Evolutionary conservation across 1,284 basidiomycete genomes (phyloP).

Genomic region (Volvariella surrecta): DNA sequence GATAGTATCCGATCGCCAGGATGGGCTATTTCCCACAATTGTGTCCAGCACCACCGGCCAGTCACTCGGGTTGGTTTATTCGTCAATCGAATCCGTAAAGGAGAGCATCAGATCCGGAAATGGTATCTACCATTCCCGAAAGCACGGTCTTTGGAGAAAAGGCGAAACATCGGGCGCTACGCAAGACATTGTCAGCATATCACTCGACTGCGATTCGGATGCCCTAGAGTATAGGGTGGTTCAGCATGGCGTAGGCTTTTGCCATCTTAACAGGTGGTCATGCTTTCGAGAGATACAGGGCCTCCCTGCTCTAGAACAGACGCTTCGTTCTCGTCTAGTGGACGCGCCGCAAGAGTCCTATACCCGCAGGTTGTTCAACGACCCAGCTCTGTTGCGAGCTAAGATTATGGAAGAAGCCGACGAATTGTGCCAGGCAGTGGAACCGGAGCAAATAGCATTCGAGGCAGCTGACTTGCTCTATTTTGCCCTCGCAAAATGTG

Average conservation of each 20-base stretch:
- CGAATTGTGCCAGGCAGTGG: conserved; percentile 84
- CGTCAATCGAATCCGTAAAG: conserved; percentile 82
- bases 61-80: conserved; percentile 93
- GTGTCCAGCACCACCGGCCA: conserved; percentile 72
- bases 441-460: conserved; percentile 84
- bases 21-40: conserved; percentile 90
- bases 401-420: conserved; percentile 99
- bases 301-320: conserved; percentile 77
- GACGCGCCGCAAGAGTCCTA: conserved; percentile 89
- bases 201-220: conserved; percentile 91
- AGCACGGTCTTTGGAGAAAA: conserved; percentile 95
- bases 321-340: conserved; percentile 64
- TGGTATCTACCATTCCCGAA: conserved; percentile 95
- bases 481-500: conserved; percentile 87
- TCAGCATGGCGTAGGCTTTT: conserved; percentile 91
- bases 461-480: conserved; percentile 96
- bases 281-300: conserved; percentile 84
- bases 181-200: conserved; percentile 81
- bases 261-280: conserved; percentile 79
- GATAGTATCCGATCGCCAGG: conserved; percentile 80
- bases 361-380: conserved; percentile 83
- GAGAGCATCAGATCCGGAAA: conserved; percentile 85
- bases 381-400: conserved; percentile 73
- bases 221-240: conserved; percentile 88
- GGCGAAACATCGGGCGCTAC: conserved; percentile 94